Percentiles rank a stretch among this genome's conserved stretches.
Conservation (phyloP, 768 basidiomycete species). For the Naematelia encephala region DNA sequence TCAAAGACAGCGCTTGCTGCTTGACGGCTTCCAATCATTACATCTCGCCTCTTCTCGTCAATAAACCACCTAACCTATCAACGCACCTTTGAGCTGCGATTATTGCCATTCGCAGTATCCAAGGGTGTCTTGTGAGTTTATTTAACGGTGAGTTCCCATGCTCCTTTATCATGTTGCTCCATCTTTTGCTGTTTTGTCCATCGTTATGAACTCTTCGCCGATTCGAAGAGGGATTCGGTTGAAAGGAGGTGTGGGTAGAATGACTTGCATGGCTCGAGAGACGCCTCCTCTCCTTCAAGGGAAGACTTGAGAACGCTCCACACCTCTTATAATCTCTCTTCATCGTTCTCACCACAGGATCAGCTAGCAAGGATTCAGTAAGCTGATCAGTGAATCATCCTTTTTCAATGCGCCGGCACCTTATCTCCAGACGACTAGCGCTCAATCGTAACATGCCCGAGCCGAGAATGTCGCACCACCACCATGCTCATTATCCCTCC, state of each 20-base stretch:
- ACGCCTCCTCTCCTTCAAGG: not conserved
- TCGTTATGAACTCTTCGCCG: not conserved
- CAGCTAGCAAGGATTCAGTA: not conserved
- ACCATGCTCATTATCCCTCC: constrained; percentile 13
- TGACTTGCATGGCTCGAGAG: not conserved
- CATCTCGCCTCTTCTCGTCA: not conserved
- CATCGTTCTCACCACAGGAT: not conserved
- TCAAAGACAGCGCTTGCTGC: not conserved
- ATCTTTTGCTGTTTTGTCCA: not conserved
- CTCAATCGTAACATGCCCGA: constrained; percentile 15
- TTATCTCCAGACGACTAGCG: constrained; percentile 1
- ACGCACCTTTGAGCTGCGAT: not conserved
- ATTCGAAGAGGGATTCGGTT: not conserved
- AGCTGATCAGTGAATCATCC: not conserved
- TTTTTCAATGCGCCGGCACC: not conserved
- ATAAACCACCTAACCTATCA: not conserved
- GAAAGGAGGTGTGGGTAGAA: not conserved
- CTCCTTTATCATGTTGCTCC: not conserved
- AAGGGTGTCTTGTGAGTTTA: not conserved
- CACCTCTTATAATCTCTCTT: not conserved
- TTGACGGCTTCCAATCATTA: not conserved
- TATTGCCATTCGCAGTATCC: too few relatives aligned
- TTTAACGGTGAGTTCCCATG: not conserved
- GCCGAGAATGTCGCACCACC: constrained; percentile 17
- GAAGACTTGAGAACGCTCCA: not conserved